phyloP scores from a whole-genome alignment of 23 red algal genomes.

The Gracilariopsis chorda region DNA sequence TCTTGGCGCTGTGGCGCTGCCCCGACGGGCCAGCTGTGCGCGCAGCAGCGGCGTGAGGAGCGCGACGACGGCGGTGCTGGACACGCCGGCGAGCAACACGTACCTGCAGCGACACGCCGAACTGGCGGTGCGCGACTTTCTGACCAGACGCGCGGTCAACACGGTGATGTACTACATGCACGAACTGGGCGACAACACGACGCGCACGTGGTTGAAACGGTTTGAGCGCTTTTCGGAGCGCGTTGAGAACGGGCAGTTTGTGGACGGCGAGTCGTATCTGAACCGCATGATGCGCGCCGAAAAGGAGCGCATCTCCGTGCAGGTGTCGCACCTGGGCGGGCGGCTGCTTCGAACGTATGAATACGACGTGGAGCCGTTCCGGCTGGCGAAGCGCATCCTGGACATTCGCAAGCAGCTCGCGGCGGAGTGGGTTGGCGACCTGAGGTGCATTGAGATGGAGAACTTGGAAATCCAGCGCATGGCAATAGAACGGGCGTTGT shows the following conservation, averaged over 20 bases:
- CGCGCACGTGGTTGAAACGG: neutral
- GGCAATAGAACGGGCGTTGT: slow-evolving; percentile 39
- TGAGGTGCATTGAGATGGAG: slow-evolving; percentile 43
- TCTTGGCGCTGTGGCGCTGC: neutral
- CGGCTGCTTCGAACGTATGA: slow-evolving; percentile 22
- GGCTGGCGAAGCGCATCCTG: slow-evolving; percentile 28
- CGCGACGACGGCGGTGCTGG: slow-evolving; percentile 23
- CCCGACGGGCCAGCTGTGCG: neutral
- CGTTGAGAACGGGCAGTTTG: slow-evolving; percentile 18
- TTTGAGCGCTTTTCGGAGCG: slow-evolving; percentile 47
- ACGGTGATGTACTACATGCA: slow-evolving; percentile 76
- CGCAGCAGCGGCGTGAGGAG: neutral
- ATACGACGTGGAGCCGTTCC: slow-evolving; percentile 36
- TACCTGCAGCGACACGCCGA: slow-evolving; percentile 56
- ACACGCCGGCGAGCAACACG: slow-evolving; percentile 57
- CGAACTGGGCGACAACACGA: slow-evolving; percentile 45
- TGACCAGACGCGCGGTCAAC: slow-evolving; percentile 64
- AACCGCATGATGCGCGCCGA: slow-evolving; percentile 41
- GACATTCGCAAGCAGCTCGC: slow-evolving; percentile 40
- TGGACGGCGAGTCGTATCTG: slow-evolving; percentile 44
- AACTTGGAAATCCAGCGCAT: slow-evolving; percentile 64
- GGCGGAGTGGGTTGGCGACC: slow-evolving; percentile 48
- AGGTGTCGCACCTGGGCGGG: neutral
- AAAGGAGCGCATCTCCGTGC: neutral
- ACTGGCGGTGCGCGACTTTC: slow-evolving; percentile 30